Conservation (phyloP, 1,139 yeast species). For the Insectozyma bohioensis region DNA sequence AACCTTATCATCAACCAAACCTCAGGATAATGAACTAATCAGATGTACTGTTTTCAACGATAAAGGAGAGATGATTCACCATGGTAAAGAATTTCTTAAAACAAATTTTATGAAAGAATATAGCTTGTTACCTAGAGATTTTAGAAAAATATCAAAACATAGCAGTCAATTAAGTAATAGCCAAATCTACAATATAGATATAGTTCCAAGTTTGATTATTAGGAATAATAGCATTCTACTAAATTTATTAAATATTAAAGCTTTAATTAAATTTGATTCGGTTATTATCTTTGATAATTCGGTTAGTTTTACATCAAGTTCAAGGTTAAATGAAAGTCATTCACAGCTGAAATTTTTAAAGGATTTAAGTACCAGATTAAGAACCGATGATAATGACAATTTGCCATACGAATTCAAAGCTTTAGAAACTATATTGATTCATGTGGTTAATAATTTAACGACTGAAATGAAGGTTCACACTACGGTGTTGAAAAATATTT, state of each 20-base stretch:
- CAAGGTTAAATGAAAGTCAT: slow-evolving; percentile 35
- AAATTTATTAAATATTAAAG: slow-evolving; percentile 41
- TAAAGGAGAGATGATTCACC: slow-evolving; percentile 37
- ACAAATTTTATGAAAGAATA: slow-evolving; percentile 37
- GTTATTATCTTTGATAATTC: slow-evolving; percentile 39
- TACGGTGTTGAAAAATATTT: slow-evolving; percentile 37
- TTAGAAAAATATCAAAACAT: slow-evolving; percentile 36
- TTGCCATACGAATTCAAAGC: slow-evolving; percentile 48
- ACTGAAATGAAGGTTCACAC: slow-evolving; percentile 47
- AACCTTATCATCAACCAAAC: slow-evolving; percentile 13
- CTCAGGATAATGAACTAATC: slow-evolving; percentile 28
- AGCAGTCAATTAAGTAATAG: slow-evolving; percentile 18
- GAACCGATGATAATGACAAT: slow-evolving; percentile 19
- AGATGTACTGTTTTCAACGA: slow-evolving; percentile 60
- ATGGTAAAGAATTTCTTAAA: slow-evolving; percentile 40
- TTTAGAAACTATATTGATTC: slow-evolving; percentile 41
- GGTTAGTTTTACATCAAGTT: slow-evolving; percentile 18
- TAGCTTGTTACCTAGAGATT: slow-evolving; percentile 40
- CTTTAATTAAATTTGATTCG: slow-evolving; percentile 39
- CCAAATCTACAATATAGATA: slow-evolving; percentile 26
- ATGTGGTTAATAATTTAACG: slow-evolving; percentile 37
- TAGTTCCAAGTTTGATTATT: slow-evolving; percentile 44
- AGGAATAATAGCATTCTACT: slow-evolving; percentile 38
- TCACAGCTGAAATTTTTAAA: slow-evolving; percentile 36
- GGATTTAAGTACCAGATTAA: slow-evolving; percentile 24